Conservation (phyloP, 106 monocot genomes). For the Xerophyta viscosa region DNA sequence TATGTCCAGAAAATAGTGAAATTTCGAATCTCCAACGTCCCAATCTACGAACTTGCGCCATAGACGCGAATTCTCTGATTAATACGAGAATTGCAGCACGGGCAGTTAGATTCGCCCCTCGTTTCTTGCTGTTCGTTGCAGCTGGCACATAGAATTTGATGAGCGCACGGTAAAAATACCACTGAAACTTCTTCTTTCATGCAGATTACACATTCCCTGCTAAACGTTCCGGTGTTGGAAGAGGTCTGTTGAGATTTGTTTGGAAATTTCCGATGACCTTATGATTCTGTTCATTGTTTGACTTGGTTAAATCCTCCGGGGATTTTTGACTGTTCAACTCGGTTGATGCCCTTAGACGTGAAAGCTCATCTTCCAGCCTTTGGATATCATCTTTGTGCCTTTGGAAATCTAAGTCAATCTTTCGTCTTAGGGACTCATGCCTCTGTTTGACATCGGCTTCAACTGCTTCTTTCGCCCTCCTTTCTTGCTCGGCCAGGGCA, state of each 20-base stretch:
- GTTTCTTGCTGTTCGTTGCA: constrained; percentile 55
- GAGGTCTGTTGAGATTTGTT: too few species aligned
- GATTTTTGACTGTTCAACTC: constrained; percentile 1
- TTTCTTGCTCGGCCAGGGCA: constrained; percentile 42
- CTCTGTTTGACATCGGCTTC: constrained; percentile 37
- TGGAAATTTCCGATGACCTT: too few species aligned
- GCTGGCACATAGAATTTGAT: constrained; percentile 43
- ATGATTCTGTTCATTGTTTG: too few species aligned
- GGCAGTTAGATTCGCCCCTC: constrained; percentile 55
- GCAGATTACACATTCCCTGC: constrained; percentile 38
- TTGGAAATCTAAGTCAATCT: constrained; percentile 58
- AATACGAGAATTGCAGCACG: constrained; percentile 50
- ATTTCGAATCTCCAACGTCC: too few species aligned
- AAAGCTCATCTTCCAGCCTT: constrained; percentile 69
- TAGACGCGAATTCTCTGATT: constrained; percentile 38
- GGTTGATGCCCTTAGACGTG: constrained; percentile 30
- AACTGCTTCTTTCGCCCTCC: constrained; percentile 47
- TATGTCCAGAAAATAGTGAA: too few species aligned
- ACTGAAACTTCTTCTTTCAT: constrained; percentile 55
- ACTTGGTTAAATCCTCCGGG: too few species aligned
- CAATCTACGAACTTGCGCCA: constrained; percentile 15
- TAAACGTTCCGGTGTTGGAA: too few species aligned
- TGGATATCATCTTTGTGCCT: constrained; percentile 70
- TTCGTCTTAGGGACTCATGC: constrained; percentile 51
- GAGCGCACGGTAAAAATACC: constrained; percentile 56